Percentiles rank a stretch among this genome's conserved stretches.
Evolutionary conservation across 192 early-diverging fungal genomes (phyloP).

Genomic region (Mortierella alpina): DNA sequence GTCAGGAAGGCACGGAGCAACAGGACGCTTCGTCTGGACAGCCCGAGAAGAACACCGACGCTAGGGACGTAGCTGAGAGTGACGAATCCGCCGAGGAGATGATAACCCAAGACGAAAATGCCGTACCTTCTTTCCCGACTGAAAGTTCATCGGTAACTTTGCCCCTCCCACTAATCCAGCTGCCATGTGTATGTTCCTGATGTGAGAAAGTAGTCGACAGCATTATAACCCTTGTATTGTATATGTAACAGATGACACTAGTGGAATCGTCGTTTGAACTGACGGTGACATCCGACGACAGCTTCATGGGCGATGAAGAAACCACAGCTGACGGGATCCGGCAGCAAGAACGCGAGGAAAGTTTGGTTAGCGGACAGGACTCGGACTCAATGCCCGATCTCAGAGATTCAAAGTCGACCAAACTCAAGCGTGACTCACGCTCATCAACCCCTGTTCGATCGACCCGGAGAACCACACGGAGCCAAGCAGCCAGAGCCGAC

Average conservation of each 20-base stretch:
- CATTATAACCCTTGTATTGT: not conserved
- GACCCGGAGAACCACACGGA: conserved; percentile 30
- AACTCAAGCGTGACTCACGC: conserved; percentile 5
- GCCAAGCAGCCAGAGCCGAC: conserved; percentile 10
- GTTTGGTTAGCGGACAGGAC: conserved; percentile 12
- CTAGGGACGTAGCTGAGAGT: too few relatives aligned
- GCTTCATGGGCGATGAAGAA: not conserved
- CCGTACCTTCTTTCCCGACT: too few relatives aligned
- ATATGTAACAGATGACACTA: conserved; percentile 8
- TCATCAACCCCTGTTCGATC: conserved; percentile 15
- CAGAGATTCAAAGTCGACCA: conserved; percentile 12
- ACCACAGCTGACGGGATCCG: not conserved
- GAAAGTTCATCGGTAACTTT: too few relatives aligned
- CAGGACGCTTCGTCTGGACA: too few relatives aligned
- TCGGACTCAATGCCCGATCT: conserved; percentile 15
- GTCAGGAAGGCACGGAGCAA: too few relatives aligned
- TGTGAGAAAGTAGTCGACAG: too few relatives aligned
- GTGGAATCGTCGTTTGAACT: conserved; percentile 9
- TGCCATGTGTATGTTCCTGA: not conserved
- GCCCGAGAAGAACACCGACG: too few relatives aligned
- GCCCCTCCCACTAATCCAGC: too few relatives aligned
- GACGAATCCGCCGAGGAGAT: too few relatives aligned
- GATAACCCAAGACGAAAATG: too few relatives aligned
- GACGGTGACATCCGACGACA: conserved; percentile 8
- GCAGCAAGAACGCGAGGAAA: conserved; percentile 9